Base-by-base conservation (phyloP, 768 basidiomycete genomes). In the Amanita inopinata region DNA sequence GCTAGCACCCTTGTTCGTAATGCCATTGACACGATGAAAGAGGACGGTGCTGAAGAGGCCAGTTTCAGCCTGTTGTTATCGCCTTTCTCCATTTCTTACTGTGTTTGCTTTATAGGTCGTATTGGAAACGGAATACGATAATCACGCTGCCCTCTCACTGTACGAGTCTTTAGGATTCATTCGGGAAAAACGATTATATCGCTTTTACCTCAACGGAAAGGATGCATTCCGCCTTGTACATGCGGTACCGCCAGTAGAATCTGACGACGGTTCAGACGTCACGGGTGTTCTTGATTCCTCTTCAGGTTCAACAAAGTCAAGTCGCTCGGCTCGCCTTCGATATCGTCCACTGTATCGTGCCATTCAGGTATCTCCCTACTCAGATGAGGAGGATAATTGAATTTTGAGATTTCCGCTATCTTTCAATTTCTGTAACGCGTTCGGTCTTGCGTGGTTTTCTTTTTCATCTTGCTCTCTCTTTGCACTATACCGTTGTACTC, bases 121-220 rank as follows among this genome's bases (percentile, higher is more conserved):
- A 9, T 80, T 98, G 45, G 96, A 98, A 65, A 98, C 96, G 3
- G 96, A 99, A 62, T 85, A 73, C 57, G 94, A 98, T 63, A 98
- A 98, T 61, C 62, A 68, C 33, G 78, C 90, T 5, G 92, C 93
- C 0, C 73, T 98, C 11, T 78, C 84, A 2, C 67, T 99, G 9
- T 98, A 98, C 63, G 84, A 85, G 47, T 81, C 83, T 5, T 73
- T 98, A 33, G 96, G 96, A 0, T 99, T 99, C 63, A 85, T 97
- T 18, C 79, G 89, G 31, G 93, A 97, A 67, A 98, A 98, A 58
- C 80, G 93, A 3, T 70, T 99, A 12, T 81, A 83, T 57, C 77
- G 96, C 1, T 99, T 98, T 64, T 98, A 99, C 55, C 76, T 98
- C 51, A 99, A 96, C 56, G 90, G 89, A 34, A 97, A 97, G 62